Evolutionary conservation across 2,329 filamentous ascomycete genomes (phyloP).

Genomic region (Cercospora beticola): DNA sequence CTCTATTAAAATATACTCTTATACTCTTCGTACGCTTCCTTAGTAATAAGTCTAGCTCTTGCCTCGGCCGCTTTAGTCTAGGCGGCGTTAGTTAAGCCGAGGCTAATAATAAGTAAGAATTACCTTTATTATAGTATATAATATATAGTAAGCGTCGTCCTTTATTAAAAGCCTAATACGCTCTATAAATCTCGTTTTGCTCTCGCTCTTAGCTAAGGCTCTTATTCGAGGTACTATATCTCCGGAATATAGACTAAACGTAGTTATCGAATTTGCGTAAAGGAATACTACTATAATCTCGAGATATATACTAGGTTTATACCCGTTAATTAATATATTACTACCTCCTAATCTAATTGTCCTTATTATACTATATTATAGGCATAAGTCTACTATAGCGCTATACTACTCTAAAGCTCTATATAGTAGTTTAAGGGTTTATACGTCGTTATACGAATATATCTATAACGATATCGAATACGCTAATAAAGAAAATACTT

Average conservation of each 20-base stretch:
- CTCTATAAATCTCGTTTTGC: constrained; percentile 1
- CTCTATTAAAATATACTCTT: not conserved
- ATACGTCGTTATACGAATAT: not conserved
- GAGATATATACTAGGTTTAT: not conserved
- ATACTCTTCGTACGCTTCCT: not conserved
- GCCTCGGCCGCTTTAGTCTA: not conserved
- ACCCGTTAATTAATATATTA: not conserved
- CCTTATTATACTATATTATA: not conserved
- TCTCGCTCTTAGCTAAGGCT: constrained; percentile 3
- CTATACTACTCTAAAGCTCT: not conserved
- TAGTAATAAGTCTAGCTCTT: not conserved
- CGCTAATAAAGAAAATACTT: not conserved
- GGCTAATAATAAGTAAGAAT: not conserved
- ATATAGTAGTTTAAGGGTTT: not conserved
- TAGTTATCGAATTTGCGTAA: too few relatives aligned
- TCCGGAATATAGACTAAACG: too few relatives aligned
- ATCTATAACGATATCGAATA: not conserved
- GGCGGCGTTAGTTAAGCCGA: not conserved
- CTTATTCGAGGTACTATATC: not conserved
- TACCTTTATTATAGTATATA: not conserved
- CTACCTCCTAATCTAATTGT: not conserved
- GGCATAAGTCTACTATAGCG: not conserved
- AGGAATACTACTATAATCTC: too few relatives aligned
- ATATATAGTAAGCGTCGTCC: not conserved
- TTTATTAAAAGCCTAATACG: not conserved